Base-by-base conservation (phyloP, 306 rosid genomes). In the Pterocarpus macrocarpus region DNA sequence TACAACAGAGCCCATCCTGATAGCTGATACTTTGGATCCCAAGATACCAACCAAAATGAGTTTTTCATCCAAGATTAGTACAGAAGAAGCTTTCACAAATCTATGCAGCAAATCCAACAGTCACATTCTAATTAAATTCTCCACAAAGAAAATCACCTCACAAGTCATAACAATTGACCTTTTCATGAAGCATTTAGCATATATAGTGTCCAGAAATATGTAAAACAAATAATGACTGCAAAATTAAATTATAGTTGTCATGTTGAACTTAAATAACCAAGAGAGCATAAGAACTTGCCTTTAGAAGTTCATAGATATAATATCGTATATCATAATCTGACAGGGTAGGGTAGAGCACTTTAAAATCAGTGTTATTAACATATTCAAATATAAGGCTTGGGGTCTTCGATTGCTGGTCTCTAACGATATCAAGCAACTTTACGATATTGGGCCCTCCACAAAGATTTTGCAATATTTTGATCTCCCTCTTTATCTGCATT, bases 331-430 rank as follows among this genome's bases (percentile, higher is more conserved):
- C 97, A 80, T 81, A 87, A 69, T 92, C 97, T 44, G 94, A 85
- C 32, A 92, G 81, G 8, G 92, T 90, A 13, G 97, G 97, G 81
- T 92, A 90, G 12, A 92, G 88, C 87, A 90, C 94, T 85, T 92
- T 92, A 82, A 92, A 92, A 79, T 92, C 97, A 52, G 92, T 88
- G 81, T 90, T 92, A 82, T 92, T 90, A 79, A 92, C 94, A 87
- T 85, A 52, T 83, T 90, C 94, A 62, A 90, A 90, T 47, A 90
- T 76, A 57, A 90, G 80, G 79, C 94, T 90, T 17, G 97, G 97
- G 45, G 97, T 92, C 92, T 90, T 92, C n/a, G 97, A 92, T 50
- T 92, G 97, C 82, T 87, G 97, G 81, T 92, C 97, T 84, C 97
- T 80, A 82, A 92, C 97, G 11, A 92, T 92, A 84, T 92, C 97